These are phyloP conservation scores for Fusarium nanum DNA, from an alignment of 2,329 filamentous ascomycete genomes.

Conservation along the genomic window DNA sequence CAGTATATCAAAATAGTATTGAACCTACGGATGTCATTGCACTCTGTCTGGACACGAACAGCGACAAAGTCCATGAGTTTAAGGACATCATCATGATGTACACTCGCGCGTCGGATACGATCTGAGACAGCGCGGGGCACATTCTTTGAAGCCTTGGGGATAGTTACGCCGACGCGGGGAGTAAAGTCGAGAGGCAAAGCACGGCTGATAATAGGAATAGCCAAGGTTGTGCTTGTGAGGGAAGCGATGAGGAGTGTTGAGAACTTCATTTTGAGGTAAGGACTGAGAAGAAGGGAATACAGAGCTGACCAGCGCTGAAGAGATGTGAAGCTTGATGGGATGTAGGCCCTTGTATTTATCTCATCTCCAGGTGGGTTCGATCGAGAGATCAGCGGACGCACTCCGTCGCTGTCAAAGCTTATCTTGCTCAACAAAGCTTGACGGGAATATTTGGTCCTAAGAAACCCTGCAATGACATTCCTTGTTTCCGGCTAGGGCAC, in stretches of 20 bases:
- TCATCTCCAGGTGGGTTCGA: too few relatives aligned
- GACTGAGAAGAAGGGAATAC: background rate
- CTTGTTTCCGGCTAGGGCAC: background rate
- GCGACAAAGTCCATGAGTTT: background rate
- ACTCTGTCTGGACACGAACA: background rate
- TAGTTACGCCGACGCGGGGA: background rate
- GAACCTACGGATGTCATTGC: conserved; percentile 11
- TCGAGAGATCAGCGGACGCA: background rate
- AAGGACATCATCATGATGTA: background rate
- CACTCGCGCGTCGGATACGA: background rate
- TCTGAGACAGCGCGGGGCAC: background rate
- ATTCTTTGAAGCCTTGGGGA: background rate
- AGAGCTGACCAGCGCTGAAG: background rate
- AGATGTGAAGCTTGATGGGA: background rate
- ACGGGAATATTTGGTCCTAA: background rate
- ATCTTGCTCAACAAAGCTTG: background rate
- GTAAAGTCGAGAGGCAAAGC: background rate
- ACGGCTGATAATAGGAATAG: background rate
- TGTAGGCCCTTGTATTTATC: conserved; percentile 6
- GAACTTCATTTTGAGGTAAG: conserved; percentile 22
- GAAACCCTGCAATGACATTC: background rate
- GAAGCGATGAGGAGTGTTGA: background rate
- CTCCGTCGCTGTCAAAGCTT: background rate
- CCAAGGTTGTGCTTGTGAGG: background rate
- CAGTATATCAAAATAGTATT: fast-evolving